phyloP scores from a whole-genome alignment of 805 yeast species.

The Ogataea allantospora region DNA sequence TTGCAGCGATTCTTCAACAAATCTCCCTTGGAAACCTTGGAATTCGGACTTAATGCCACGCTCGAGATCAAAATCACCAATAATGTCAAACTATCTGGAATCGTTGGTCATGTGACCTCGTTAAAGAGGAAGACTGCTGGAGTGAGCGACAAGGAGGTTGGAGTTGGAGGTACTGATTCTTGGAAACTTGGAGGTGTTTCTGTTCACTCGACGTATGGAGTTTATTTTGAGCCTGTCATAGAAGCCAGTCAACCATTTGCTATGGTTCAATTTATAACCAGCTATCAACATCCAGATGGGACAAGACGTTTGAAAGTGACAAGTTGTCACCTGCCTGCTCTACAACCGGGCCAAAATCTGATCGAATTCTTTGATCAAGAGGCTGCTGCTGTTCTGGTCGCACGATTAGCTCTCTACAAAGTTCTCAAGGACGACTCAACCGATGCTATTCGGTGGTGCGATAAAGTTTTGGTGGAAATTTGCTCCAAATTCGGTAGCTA shows the following conservation, averaged over 20 bases:
- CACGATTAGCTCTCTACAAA: conserved; percentile 51
- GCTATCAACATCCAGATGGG: conserved; percentile 62
- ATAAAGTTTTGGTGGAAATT: conserved; percentile 45
- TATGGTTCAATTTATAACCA: conserved; percentile 53
- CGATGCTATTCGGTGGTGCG: conserved; percentile 50
- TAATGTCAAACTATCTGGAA: conserved; percentile 54
- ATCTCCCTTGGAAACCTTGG: conserved; percentile 37
- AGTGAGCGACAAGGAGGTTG: conserved; percentile 40
- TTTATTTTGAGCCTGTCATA: conserved; percentile 50
- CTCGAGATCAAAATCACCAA: conserved; percentile 52
- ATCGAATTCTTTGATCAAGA: conserved; percentile 63
- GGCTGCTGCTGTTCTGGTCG: conserved; percentile 61
- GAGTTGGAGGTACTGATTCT: conserved; percentile 52
- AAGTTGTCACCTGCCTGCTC: conserved; percentile 47
- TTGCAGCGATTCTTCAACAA: conserved; percentile 50
- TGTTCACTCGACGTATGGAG: conserved; percentile 57
- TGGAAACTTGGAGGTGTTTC: conserved; percentile 59
- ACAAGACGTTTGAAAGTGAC: conserved; percentile 59
- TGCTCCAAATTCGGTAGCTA: conserved; percentile 49
- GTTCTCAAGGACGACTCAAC: conserved; percentile 37
- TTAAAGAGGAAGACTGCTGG: conserved; percentile 34
- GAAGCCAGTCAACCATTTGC: conserved; percentile 27
- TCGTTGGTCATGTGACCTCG: conserved; percentile 62
- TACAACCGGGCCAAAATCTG: conserved; percentile 39
- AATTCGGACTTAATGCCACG: conserved; percentile 59